Conservation (phyloP, 371 early-diverging fungal species). For the Mucor plumbeus region DNA sequence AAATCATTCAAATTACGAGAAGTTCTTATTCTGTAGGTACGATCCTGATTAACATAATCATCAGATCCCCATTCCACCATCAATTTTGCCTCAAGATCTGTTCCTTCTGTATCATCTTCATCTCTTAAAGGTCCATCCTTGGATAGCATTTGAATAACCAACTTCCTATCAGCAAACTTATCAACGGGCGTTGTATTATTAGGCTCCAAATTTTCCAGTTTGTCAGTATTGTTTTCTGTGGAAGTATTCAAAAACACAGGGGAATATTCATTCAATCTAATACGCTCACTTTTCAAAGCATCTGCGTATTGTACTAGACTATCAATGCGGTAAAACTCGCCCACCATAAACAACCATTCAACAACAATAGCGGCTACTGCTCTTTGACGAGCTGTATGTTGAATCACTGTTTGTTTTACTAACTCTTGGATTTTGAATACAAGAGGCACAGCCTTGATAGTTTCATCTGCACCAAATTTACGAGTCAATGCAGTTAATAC, state of each 20-base stretch:
- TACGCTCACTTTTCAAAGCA: conserved; percentile 39
- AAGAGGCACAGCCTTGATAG: conserved; percentile 67
- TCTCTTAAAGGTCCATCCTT: conserved; percentile 50
- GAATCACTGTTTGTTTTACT: conserved; percentile 38
- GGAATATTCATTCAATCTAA: conserved; percentile 43
- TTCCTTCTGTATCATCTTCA: conserved; percentile 52
- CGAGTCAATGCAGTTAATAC: conserved; percentile 58
- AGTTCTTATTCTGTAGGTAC: conserved; percentile 51
- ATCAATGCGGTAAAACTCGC: conserved; percentile 40
- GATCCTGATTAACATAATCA: conserved; percentile 43
- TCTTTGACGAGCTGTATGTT: conserved; percentile 54
- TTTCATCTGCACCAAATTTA: conserved; percentile 63
- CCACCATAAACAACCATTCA: conserved; percentile 56
- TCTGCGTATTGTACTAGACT: conserved; percentile 37
- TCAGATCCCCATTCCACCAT: conserved; percentile 48
- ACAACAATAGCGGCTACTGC: conserved; percentile 64
- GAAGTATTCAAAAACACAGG: conserved; percentile 23
- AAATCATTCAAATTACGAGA: conserved; percentile 51
- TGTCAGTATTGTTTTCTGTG: conserved; percentile 15
- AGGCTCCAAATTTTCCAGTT: conserved; percentile 38
- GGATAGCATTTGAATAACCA: conserved; percentile 45
- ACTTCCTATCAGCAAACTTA: conserved; percentile 37
- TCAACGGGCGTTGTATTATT: conserved; percentile 32
- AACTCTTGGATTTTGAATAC: conserved; percentile 64
- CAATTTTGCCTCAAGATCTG: conserved; percentile 49